These are phyloP conservation scores for Mucor sp. DNA, from an alignment of 371 early-diverging fungal species.

Conservation along the genomic window DNA sequence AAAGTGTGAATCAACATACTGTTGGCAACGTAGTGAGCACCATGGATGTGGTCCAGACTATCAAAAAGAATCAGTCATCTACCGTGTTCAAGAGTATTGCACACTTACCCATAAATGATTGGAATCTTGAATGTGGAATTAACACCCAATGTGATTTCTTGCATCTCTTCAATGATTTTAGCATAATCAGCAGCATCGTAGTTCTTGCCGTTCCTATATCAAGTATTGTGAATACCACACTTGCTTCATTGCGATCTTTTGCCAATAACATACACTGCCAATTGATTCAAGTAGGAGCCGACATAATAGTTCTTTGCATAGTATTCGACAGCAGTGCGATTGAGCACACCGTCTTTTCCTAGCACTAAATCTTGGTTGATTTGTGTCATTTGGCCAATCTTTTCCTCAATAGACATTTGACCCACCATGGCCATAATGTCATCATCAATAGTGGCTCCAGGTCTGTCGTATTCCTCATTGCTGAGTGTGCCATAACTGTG, in stretches of 20 bases:
- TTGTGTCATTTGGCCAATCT: slow-evolving; percentile 75
- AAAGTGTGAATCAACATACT: slow-evolving; percentile 13
- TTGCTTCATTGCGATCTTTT: not conserved
- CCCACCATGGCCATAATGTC: slow-evolving; percentile 42
- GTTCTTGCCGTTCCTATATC: slow-evolving; percentile 26
- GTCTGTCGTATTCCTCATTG: slow-evolving; percentile 5
- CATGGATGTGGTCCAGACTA: slow-evolving; percentile 68
- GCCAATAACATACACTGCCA: slow-evolving; percentile 26
- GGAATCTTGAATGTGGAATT: slow-evolving; percentile 39
- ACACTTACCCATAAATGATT: slow-evolving; percentile 40
- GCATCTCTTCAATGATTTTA: slow-evolving; percentile 32
- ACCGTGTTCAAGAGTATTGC: not conserved
- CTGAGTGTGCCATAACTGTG: slow-evolving; percentile 6
- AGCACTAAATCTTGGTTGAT: slow-evolving; percentile 48
- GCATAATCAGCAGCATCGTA: slow-evolving; percentile 32
- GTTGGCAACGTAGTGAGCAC: slow-evolving; percentile 65
- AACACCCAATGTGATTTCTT: slow-evolving; percentile 33
- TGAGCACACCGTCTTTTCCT: slow-evolving; percentile 40
- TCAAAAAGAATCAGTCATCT: not conserved
- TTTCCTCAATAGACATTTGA: slow-evolving; percentile 57
- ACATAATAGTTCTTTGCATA: slow-evolving; percentile 45
- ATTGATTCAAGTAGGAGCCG: slow-evolving; percentile 40
- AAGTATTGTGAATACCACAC: not conserved
- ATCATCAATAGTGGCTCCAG: slow-evolving; percentile 17
- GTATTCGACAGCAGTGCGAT: slow-evolving; percentile 48